Base-by-base conservation (phyloP, 441 rosid species). In the Arabidopsis lyrata region DNA sequence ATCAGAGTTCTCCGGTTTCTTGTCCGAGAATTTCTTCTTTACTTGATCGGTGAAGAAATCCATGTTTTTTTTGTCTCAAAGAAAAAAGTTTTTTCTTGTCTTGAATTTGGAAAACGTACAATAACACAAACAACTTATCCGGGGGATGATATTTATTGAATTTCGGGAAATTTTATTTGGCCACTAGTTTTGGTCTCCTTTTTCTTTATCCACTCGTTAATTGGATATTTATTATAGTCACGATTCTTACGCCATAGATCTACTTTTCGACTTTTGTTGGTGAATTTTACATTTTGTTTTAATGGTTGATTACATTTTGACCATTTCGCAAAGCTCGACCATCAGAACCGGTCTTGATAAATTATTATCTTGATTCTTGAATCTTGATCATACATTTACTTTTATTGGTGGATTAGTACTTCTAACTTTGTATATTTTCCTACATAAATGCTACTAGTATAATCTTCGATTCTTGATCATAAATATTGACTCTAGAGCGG, bases 21-120 rank as follows among this genome's bases (percentile, higher is more conserved):
- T 72, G 27, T 77, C 81, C 60, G 74, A 77, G 38, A 77, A 77
- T 13, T 77, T 77, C 77, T 77, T 77, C 68, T 77, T 77, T 5
- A 77, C 39, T 60, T 77, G 80, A 45, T 77, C 81, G 55, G 81
- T 15, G 68, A 77, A 39, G 16, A 77, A 77, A 60, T 77, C 81
- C 81, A 77, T 77, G 4, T 62, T 70, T 10, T 8, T 29, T 55
- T 39, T 70, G 39, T 57, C 27, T 52, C 14, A 56, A 47, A 36
- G 1, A 2, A 34, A 16, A 63, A 44, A n/a, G 27, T 42, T 24
- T 1, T n/a, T 66, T 53, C 4, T 36, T 35, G 20, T 56, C 38
- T 63, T 70, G 60, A 31, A 31, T 20, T 29, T 15, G 41, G 24
- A 20, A 69, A 76, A 55, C n/a, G 66, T 54, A 54, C 27, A 24